Conservation (phyloP, 768 basidiomycete species). For the Daedaleopsis sinensis region DNA sequence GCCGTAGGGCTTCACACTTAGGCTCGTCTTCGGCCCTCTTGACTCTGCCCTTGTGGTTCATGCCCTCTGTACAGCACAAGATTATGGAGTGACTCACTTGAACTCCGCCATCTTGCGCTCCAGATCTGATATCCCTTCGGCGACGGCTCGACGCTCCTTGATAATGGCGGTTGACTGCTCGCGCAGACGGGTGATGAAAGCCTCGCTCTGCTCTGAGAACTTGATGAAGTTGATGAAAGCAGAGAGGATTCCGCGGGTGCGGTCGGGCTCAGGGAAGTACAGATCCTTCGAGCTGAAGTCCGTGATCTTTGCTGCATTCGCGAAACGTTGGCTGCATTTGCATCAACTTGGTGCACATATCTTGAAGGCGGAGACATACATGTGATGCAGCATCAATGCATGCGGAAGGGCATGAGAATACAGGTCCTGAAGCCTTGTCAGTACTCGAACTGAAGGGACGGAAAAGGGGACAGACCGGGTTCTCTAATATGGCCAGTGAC, state of each 20-base stretch:
- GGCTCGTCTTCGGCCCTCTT: conserved; percentile 74
- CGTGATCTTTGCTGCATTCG: conserved; percentile 70
- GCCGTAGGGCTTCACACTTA: conserved; percentile 57
- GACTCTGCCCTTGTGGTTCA: conserved; percentile 41
- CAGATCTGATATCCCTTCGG: conserved; percentile 49
- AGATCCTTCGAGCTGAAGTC: conserved; percentile 81
- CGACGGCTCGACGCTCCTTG: conserved; percentile 62
- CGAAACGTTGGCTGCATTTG: conserved; percentile 61
- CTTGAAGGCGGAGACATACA: not conserved
- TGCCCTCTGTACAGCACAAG: not conserved
- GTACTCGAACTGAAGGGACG: not conserved
- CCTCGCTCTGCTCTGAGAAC: conserved; percentile 76
- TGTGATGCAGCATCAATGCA: conserved; percentile 70
- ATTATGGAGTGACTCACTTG: conserved; percentile 46
- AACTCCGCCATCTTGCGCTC: conserved; percentile 55
- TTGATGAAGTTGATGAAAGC: conserved; percentile 94
- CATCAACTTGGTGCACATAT: not conserved
- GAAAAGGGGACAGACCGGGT: conserved; percentile 46
- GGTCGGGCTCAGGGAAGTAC: conserved; percentile 68
- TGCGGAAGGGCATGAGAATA: conserved; percentile 60
- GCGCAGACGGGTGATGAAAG: conserved; percentile 63
- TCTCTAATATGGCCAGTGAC: conserved; percentile 51
- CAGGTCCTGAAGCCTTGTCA: conserved; percentile 54
- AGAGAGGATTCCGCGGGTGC: conserved; percentile 76
- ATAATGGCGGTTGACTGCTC: conserved; percentile 58